These are phyloP conservation scores for Trichoderma koningii DNA, from an alignment of 2,329 filamentous ascomycete genomes.

Conservation along the genomic window DNA sequence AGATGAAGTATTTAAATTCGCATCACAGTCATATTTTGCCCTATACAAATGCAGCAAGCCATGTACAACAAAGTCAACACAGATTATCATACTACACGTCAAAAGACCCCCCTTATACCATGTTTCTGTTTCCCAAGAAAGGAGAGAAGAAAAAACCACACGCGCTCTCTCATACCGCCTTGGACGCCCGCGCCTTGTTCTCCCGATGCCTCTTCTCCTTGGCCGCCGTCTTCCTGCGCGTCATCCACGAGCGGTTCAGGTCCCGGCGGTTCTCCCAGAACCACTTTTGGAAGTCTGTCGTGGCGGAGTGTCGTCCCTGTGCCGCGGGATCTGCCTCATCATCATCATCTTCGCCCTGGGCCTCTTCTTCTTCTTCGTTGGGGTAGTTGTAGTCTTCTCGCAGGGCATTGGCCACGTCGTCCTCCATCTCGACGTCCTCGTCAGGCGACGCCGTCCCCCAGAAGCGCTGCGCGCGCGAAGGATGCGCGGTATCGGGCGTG, in stretches of 20 bases:
- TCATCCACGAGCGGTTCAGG: conserved; percentile 67
- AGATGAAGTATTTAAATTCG: too few relatives aligned
- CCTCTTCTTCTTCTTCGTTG: conserved; percentile 35
- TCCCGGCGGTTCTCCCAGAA: conserved; percentile 69
- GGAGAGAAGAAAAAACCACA: not conserved
- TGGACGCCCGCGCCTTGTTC: conserved; percentile 57
- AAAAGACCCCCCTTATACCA: not conserved
- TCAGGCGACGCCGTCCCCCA: conserved; percentile 44
- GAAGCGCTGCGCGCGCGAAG: conserved; percentile 63
- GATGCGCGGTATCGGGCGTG: conserved; percentile 88
- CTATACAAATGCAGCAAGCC: not conserved
- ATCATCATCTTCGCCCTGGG: conserved; percentile 29
- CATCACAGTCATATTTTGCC: not conserved
- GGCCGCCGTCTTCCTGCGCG: conserved; percentile 59
- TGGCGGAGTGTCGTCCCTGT: conserved; percentile 33
- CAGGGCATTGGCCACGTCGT: conserved; percentile 46
- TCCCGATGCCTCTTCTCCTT: conserved; percentile 70
- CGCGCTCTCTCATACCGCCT: conserved; percentile 36
- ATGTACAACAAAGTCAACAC: not conserved
- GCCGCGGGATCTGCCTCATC: conserved; percentile 33
- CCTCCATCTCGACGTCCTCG: conserved; percentile 42
- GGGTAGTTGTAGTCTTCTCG: conserved; percentile 35
- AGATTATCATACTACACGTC: not conserved
- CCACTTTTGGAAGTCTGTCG: conserved; percentile 63
- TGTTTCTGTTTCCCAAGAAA: too few relatives aligned